Percentiles rank a stretch among this genome's conserved stretches.
phyloP scores from a whole-genome alignment of 108 stramenopile genomes.

The Discostella stelligeroides region DNA sequence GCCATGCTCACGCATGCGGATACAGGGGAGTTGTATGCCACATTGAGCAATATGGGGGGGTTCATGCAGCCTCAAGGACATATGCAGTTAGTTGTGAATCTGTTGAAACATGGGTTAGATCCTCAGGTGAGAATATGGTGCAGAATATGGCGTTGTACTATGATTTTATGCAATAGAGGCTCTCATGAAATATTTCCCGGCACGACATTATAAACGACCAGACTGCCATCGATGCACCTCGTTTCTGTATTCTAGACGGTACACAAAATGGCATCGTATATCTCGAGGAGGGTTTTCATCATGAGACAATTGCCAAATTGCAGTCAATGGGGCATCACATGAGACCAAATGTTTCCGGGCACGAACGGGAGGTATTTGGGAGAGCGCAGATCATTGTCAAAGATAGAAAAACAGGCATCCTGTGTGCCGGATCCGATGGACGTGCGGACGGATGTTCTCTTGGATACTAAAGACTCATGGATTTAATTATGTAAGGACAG shows the following conservation, averaged over 20 bases:
- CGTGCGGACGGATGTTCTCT: slow-evolving; percentile 95
- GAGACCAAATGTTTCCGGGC: slow-evolving; percentile 53
- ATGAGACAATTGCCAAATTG: slow-evolving; percentile 60
- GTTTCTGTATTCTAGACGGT: slow-evolving; percentile 92
- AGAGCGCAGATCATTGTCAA: slow-evolving; percentile 89
- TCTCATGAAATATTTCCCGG: neutral
- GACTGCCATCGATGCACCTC: slow-evolving; percentile 90
- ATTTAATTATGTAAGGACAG: too few species aligned
- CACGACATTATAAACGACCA: slow-evolving; percentile 45
- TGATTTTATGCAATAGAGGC: neutral
- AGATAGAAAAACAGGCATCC: slow-evolving; percentile 66
- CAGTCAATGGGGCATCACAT: slow-evolving; percentile 72
- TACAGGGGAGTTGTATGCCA: slow-evolving; percentile 84
- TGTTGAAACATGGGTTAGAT: slow-evolving; percentile 78
- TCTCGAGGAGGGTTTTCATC: slow-evolving; percentile 74
- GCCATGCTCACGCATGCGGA: slow-evolving; percentile 83
- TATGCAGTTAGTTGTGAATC: slow-evolving; percentile 84
- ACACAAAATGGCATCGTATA: slow-evolving; percentile 67
- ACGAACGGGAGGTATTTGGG: slow-evolving; percentile 84
- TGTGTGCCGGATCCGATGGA: slow-evolving; percentile 94
- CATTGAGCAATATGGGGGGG: slow-evolving; percentile 95
- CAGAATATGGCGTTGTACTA: neutral
- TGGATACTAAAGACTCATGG: slow-evolving; percentile 60
- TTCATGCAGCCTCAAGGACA: slow-evolving; percentile 99
- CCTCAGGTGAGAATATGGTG: slow-evolving; percentile 55